These are phyloP conservation scores for Chalciporus pseudorubinellus DNA, from an alignment of 768 basidiomycete species.

Conservation along the genomic window DNA sequence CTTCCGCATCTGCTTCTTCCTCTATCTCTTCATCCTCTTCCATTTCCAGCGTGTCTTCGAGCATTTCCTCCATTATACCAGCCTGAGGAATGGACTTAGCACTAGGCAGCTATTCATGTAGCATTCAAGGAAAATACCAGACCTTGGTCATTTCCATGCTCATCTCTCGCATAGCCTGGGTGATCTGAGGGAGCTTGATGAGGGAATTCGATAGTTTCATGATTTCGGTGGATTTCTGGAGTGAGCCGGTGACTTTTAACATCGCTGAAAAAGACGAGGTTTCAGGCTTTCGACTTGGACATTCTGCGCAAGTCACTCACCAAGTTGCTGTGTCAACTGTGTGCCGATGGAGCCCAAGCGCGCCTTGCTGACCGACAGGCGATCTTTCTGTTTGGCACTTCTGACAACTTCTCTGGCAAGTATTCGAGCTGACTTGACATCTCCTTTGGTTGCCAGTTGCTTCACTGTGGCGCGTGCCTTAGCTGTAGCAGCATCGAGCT, in stretches of 20 bases:
- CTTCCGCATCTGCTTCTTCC: slow-evolving; percentile 95
- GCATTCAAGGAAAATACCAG: slow-evolving; percentile 11
- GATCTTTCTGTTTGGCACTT: slow-evolving; percentile 91
- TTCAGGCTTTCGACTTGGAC: background rate
- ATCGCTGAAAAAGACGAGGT: slow-evolving; percentile 57
- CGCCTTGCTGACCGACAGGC: slow-evolving; percentile 90
- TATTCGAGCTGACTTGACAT: slow-evolving; percentile 88
- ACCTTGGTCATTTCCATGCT: slow-evolving; percentile 99
- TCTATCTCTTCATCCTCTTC: slow-evolving; percentile 94
- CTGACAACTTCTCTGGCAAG: slow-evolving; percentile 93
- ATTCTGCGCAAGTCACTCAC: slow-evolving; percentile 45
- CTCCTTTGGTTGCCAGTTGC: slow-evolving; percentile 86
- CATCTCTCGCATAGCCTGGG: slow-evolving; percentile 94
- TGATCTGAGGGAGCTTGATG: slow-evolving; percentile 89
- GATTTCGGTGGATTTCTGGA: slow-evolving; percentile 97
- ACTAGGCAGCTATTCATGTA: background rate
- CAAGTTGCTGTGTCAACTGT: slow-evolving; percentile 88
- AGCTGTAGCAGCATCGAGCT: slow-evolving; percentile 80
- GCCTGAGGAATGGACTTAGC: slow-evolving; percentile 52
- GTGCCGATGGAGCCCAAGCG: slow-evolving; percentile 84
- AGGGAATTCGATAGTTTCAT: slow-evolving; percentile 97
- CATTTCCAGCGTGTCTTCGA: slow-evolving; percentile 87
- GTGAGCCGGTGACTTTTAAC: slow-evolving; percentile 94
- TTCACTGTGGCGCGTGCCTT: slow-evolving; percentile 83
- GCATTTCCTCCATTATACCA: slow-evolving; percentile 97